Base-by-base conservation (phyloP, 2,329 filamentous ascomycete species). In the Colletotrichum incanum region DNA sequence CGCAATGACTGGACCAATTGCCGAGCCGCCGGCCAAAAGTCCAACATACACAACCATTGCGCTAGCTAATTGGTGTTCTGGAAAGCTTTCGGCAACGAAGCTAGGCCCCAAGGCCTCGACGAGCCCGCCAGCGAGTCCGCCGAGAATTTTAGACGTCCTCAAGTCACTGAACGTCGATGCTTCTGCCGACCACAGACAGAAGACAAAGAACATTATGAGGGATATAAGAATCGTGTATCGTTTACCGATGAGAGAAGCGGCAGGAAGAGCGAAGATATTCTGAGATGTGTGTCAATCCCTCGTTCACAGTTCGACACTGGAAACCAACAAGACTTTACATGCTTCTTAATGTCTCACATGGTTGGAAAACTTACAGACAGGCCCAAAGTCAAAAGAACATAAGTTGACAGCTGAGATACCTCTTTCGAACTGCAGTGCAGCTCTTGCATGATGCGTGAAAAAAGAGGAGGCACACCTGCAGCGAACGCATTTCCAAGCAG, bases 41-140 rank as follows among this genome's bases (percentile, higher is more conserved):
- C 71, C 64, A 49, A 73, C 70, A 18, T 66, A 47, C 75, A 77
- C 61, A 70, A 76, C 47, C 78, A 80, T 76, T n/a, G 74, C 73
- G n/a, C 66, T 65, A 9, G 75, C 71, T 1, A 74, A 49, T 49
- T 77, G 71, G 18, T 71, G 47, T 61, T 73, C 50, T 67, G 59
- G 74, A 23, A 76, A 76, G 3, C 37, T 70, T 31, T 76, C 75
- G 8, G 50, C 61, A 31, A 76, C 75, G 14, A 76, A 73, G 31
- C 67, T 65, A 11, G 75, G 76, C 9, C 74, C 75, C 12, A 76
- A 41, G 18, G 75, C 73, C 61, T 76, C 74, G 34, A 75, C 60
- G 5, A 74, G 59, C 20, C 74, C 75, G 34, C 61, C 75, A 23
- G 67, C 56, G 14, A 75, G 63, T 12, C 74, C 73, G 3, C 75